These are phyloP conservation scores for Eucalyptus erythrocorys DNA, from an alignment of 345 rosid species.

Conservation along the genomic window DNA sequence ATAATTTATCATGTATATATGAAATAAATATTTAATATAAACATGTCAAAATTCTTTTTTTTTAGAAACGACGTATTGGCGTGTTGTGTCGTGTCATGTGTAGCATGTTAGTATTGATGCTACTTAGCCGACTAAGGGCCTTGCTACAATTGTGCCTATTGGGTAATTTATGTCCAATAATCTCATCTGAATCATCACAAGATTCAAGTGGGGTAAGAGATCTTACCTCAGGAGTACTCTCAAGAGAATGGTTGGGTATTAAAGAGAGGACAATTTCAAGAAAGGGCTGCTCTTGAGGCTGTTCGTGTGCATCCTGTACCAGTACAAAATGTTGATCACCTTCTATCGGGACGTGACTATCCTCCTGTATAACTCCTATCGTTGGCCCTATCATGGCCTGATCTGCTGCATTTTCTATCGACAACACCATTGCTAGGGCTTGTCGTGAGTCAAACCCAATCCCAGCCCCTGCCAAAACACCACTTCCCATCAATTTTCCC, in stretches of 20 bases:
- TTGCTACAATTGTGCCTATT: not conserved
- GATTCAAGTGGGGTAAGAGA: not conserved
- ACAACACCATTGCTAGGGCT: fast-evolving
- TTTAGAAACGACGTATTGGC: too few species aligned
- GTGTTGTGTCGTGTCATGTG: too few species aligned
- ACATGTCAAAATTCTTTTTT: fast-evolving
- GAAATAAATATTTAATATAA: too few species aligned
- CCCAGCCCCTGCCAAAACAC: not conserved
- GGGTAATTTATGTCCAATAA: not conserved
- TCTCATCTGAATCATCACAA: not conserved
- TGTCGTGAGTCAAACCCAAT: fast-evolving
- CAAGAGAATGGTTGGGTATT: not conserved
- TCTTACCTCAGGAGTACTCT: not conserved
- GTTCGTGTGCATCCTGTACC: not conserved
- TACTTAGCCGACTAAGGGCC: not conserved
- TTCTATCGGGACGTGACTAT: fast-evolving
- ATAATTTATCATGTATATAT: too few species aligned
- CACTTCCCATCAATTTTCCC: not conserved
- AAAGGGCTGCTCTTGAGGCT: too few species aligned
- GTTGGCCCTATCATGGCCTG: fast-evolving
- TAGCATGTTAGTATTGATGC: too few species aligned
- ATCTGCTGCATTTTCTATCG: fast-evolving
- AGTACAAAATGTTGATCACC: too few species aligned
- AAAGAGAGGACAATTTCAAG: not conserved
- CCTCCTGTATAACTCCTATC: fast-evolving